Conservation (phyloP, 352 stramenopile species). For the Globisporangium barbulae region DNA sequence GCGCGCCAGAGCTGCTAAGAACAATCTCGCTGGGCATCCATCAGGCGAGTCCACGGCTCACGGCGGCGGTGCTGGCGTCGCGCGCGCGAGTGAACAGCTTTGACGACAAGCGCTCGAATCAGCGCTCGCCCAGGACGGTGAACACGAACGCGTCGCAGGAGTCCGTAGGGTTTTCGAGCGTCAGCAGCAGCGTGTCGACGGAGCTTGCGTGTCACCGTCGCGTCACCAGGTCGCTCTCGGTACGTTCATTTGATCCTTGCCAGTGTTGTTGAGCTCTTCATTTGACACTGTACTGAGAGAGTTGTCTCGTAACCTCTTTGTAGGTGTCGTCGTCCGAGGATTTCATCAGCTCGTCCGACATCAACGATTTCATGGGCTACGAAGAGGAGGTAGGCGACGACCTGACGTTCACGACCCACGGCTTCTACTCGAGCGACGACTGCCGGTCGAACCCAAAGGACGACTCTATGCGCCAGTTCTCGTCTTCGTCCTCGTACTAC, state of each 20-base stretch:
- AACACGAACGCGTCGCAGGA: conserved; percentile 20
- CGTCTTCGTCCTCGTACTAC: conserved; percentile 12
- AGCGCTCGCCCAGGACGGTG: conserved; percentile 3
- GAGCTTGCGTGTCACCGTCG: conserved; percentile 50
- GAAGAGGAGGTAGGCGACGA: conserved; percentile 37
- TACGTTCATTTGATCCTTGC: conserved; percentile 26
- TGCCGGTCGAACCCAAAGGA: conserved; percentile 8
- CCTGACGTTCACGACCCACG: conserved; percentile 36
- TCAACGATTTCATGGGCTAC: conserved; percentile 56
- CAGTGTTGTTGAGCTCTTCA: conserved; percentile 12
- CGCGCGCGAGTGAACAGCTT: conserved; percentile 32
- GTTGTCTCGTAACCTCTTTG: not conserved
- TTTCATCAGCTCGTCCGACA: conserved; percentile 33
- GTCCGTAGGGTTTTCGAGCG: conserved; percentile 40
- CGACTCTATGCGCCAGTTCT: conserved; percentile 4
- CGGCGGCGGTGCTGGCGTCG: conserved; percentile 44
- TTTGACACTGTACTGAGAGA: not conserved
- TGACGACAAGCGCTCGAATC: conserved; percentile 21
- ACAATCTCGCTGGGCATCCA: conserved; percentile 42
- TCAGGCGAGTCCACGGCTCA: conserved; percentile 42
- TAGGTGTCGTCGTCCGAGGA: conserved; percentile 20
- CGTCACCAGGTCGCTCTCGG: conserved; percentile 48
- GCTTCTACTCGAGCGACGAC: conserved; percentile 28
- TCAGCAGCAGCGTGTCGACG: conserved; percentile 62
- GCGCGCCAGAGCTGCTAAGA: conserved; percentile 33